These are phyloP conservation scores for Monilinia polystroma DNA, from an alignment of 2,329 filamentous ascomycete species.

Conservation along the genomic window DNA sequence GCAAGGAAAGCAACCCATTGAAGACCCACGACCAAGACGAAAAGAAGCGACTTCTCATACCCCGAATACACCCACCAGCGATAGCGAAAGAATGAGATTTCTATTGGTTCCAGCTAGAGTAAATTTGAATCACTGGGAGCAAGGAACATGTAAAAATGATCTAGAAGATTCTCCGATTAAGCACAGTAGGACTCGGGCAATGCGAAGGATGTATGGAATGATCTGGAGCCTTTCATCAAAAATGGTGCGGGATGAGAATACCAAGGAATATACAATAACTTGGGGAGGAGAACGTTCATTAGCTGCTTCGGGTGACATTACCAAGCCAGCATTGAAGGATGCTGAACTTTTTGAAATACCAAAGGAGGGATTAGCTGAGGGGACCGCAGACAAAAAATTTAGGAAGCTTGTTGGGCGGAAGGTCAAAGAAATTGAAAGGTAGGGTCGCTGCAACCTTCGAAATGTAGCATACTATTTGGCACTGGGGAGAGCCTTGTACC, in stretches of 20 bases:
- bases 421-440: neutral
- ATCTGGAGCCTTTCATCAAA: conserved; percentile 48
- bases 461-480: neutral
- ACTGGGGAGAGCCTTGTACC: neutral
- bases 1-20: conserved; percentile 36
- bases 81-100: neutral
- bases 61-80: neutral
- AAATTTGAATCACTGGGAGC: neutral
- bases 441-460: neutral
- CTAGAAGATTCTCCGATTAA: neutral
- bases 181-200: conserved; percentile 38
- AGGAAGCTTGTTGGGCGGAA: neutral
- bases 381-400: neutral
- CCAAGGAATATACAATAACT: conserved; percentile 41
- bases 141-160: neutral
- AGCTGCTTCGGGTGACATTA: conserved; percentile 39
- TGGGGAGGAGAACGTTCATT: conserved; percentile 47
- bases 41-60: conserved; percentile 25
- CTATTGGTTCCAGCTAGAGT: conserved; percentile 1
- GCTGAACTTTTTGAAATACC: conserved; percentile 48
- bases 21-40: conserved; percentile 27
- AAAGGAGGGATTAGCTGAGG: conserved; percentile 41
- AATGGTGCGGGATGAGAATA: conserved; percentile 41
- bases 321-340: conserved; percentile 38
- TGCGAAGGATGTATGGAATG: conserved; percentile 49